Conservation (phyloP, 768 basidiomycete species). For the Rhodosporidiobolus odoratus region DNA sequence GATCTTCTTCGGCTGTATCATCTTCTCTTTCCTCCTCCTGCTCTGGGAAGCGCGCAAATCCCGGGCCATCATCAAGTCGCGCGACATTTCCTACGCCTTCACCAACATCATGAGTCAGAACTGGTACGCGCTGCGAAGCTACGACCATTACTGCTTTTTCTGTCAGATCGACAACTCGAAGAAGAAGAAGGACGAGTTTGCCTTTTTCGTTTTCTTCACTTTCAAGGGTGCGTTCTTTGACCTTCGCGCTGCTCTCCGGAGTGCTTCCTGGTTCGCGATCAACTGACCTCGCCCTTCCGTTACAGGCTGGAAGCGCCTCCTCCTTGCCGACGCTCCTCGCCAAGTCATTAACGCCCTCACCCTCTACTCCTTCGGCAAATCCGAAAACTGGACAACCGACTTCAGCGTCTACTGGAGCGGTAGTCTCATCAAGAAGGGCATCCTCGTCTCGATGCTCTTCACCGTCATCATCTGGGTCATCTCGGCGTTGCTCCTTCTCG, state of each 20-base stretch:
- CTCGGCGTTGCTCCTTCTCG: constrained; percentile 70
- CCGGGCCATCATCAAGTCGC: constrained; percentile 86
- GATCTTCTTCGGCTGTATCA: constrained; percentile 97
- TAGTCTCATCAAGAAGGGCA: constrained; percentile 52
- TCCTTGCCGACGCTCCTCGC: constrained; percentile 90
- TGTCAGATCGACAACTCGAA: constrained; percentile 92
- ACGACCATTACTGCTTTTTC: constrained; percentile 98
- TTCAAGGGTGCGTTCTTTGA: constrained; percentile 74
- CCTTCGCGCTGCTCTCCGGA: constrained; percentile 48
- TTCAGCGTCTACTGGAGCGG: constrained; percentile 53
- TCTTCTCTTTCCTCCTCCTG: constrained; percentile 93
- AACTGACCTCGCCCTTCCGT: background rate
- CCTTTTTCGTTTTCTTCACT: constrained; percentile 98
- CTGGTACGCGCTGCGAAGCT: constrained; percentile 65
- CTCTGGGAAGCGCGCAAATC: constrained; percentile 88
- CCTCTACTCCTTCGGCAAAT: constrained; percentile 81
- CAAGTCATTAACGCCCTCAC: constrained; percentile 96
- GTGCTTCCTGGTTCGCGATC: background rate
- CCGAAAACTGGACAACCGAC: constrained; percentile 70
- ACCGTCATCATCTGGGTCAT: constrained; percentile 82
- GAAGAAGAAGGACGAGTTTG: constrained; percentile 93
- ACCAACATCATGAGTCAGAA: constrained; percentile 96
- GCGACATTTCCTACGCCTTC: constrained; percentile 96
- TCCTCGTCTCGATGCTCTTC: constrained; percentile 83
- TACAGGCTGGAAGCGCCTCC: constrained; percentile 75